Conservation (phyloP, 2,329 filamentous ascomycete species). For the Mollisiaceae sp. region DNA sequence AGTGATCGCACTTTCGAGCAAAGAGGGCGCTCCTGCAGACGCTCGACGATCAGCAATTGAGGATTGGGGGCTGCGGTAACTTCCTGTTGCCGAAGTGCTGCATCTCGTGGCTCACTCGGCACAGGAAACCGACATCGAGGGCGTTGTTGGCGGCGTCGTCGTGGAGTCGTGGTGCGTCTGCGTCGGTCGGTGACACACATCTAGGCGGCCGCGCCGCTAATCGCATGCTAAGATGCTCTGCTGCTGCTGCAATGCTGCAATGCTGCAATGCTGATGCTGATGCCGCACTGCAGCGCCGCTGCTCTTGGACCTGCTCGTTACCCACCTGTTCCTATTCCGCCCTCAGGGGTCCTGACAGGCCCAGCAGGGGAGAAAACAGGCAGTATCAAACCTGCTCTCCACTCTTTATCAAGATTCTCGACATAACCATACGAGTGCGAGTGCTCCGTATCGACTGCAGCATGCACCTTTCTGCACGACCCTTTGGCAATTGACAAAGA, state of each 20-base stretch:
- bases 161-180: no score
- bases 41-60: no score
- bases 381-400: slow-evolving; percentile 7
- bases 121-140: background rate
- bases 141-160: background rate
- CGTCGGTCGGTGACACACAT: no score
- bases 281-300: no score
- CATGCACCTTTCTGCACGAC: background rate
- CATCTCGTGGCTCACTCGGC: background rate
- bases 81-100: background rate
- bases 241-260: background rate
- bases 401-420: slow-evolving; percentile 6
- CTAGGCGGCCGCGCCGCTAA: slow-evolving; percentile 5
- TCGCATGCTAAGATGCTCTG: no score
- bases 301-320: slow-evolving; percentile 3
- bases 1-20: background rate
- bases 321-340: slow-evolving; percentile 4
- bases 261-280: no score
- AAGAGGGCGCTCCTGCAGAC: background rate
- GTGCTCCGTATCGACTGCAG: background rate
- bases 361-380: slow-evolving; percentile 4
- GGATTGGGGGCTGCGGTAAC: background rate
- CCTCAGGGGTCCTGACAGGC: slow-evolving; percentile 1
- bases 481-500: background rate
- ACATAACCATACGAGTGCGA: background rate